Conservation (phyloP, 306 rosid genomes). For the Canavalia ensiformis region DNA sequence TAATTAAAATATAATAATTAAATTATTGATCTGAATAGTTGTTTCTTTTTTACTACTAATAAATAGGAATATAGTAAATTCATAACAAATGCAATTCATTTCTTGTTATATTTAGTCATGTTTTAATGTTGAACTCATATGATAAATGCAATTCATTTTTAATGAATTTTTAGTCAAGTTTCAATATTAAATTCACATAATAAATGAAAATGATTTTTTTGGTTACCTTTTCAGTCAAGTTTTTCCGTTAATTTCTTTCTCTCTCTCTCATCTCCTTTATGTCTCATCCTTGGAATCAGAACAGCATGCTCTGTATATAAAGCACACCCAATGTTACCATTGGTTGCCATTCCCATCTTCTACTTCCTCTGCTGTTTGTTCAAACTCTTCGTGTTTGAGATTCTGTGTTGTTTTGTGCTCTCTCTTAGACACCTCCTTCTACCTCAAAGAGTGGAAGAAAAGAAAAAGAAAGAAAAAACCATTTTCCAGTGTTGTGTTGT, state of each 20-base stretch:
- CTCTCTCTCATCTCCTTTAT: not conserved
- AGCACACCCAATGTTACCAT: not conserved
- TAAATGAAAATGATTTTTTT: too few relatives aligned
- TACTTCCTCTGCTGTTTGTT: constrained; percentile 12
- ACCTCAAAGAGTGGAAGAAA: not conserved
- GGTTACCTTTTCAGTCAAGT: not conserved
- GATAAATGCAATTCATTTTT: too few relatives aligned
- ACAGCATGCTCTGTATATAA: constrained; percentile 45
- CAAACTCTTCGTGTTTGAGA: constrained; percentile 27
- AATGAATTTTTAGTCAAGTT: too few relatives aligned
- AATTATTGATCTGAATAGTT: too few relatives aligned
- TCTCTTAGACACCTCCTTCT: not conserved
- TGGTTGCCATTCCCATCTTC: not conserved
- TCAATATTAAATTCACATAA: too few relatives aligned
- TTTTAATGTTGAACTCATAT: too few relatives aligned
- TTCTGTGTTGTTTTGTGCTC: not conserved
- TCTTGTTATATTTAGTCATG: too few relatives aligned
- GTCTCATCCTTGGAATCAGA: constrained; percentile 29
- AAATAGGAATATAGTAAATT: too few relatives aligned
- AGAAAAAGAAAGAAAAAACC: not conserved
- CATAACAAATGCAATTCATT: too few relatives aligned
- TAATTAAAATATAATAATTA: too few relatives aligned
- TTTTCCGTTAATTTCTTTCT: not conserved
- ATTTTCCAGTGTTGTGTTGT: constrained; percentile 1
- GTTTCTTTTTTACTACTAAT: too few relatives aligned